These are phyloP conservation scores for Zygotorulaspora florentina DNA, from an alignment of 805 yeast species.

Conservation along the genomic window DNA sequence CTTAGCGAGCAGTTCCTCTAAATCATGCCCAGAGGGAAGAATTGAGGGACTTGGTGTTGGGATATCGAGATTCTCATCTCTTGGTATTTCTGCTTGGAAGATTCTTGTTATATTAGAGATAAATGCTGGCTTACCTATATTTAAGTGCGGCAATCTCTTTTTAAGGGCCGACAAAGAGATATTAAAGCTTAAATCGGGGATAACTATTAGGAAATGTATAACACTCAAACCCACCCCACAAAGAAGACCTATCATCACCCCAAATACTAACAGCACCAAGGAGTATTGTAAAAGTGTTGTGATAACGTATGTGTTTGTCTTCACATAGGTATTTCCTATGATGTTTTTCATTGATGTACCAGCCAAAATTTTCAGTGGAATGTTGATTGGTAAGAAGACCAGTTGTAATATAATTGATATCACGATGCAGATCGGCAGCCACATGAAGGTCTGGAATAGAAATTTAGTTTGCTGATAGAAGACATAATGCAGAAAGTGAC, in stretches of 20 bases:
- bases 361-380: conserved; percentile 23
- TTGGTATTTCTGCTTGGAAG: neutral
- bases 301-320: conserved; percentile 14
- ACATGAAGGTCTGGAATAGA: conserved; percentile 9
- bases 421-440: conserved; percentile 21
- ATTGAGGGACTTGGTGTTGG: conserved; percentile 7
- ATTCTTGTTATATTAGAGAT: neutral
- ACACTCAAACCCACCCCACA: conserved; percentile 22
- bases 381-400: conserved; percentile 26
- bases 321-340: conserved; percentile 11
- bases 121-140: neutral
- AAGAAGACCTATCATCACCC: conserved; percentile 18
- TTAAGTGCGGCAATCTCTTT: neutral
- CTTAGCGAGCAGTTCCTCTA: conserved; percentile 8
- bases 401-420: conserved; percentile 16
- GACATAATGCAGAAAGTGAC: neutral
- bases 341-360: conserved; percentile 24
- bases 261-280: conserved; percentile 22
- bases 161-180: conserved; percentile 13
- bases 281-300: conserved; percentile 24
- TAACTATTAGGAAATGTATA: conserved; percentile 19
- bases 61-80: conserved; percentile 1
- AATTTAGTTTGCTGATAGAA: conserved; percentile 1
- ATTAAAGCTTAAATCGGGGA: conserved; percentile 25
- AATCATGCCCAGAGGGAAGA: conserved; percentile 2